Conservation (phyloP, 1,284 basidiomycete species). For the Cutaneotrichosporon curvatum region DNA sequence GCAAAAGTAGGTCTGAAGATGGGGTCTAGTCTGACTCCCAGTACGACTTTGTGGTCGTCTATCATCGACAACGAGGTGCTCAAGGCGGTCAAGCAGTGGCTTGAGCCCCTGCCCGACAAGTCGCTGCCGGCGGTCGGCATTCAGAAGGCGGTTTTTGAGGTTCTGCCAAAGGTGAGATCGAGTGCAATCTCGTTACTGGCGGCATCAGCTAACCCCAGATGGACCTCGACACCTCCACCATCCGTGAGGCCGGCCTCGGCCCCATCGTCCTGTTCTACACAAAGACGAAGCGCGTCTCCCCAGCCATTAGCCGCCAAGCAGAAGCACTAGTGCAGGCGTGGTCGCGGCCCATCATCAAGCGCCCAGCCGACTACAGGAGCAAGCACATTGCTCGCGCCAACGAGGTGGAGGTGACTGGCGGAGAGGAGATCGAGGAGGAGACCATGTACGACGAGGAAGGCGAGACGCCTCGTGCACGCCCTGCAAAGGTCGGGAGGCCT, state of each 20-base stretch:
- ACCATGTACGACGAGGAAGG: slow-evolving; percentile 12
- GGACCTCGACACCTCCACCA: slow-evolving; percentile 82
- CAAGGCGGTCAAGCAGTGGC: slow-evolving; percentile 82
- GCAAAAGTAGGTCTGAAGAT: slow-evolving; percentile 65
- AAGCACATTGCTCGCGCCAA: slow-evolving; percentile 25
- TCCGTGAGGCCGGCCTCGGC: slow-evolving; percentile 89
- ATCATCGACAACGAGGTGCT: slow-evolving; percentile 93
- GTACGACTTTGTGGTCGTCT: slow-evolving; percentile 76
- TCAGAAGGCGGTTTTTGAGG: slow-evolving; percentile 82
- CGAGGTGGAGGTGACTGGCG: slow-evolving; percentile 11
- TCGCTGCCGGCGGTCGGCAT: slow-evolving; percentile 94
- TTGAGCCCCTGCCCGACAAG: slow-evolving; percentile 87
- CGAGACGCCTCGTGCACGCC: slow-evolving; percentile 6
- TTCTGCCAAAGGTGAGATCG: slow-evolving; percentile 54
- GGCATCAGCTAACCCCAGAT: slow-evolving; percentile 49
- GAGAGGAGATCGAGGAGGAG: slow-evolving; percentile 11
- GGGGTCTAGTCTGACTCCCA: slow-evolving; percentile 35
- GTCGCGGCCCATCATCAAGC: slow-evolving; percentile 92
- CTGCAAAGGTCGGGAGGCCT: slow-evolving; percentile 14
- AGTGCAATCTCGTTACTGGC: no score
- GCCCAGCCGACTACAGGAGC: slow-evolving; percentile 68
- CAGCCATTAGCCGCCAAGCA: slow-evolving; percentile 71
- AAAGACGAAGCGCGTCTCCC: slow-evolving; percentile 73
- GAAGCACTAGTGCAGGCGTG: slow-evolving; percentile 77
- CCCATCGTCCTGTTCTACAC: slow-evolving; percentile 92